phyloP scores from a whole-genome alignment of 1,139 yeast species.

The Lodderomyces margitis region DNA sequence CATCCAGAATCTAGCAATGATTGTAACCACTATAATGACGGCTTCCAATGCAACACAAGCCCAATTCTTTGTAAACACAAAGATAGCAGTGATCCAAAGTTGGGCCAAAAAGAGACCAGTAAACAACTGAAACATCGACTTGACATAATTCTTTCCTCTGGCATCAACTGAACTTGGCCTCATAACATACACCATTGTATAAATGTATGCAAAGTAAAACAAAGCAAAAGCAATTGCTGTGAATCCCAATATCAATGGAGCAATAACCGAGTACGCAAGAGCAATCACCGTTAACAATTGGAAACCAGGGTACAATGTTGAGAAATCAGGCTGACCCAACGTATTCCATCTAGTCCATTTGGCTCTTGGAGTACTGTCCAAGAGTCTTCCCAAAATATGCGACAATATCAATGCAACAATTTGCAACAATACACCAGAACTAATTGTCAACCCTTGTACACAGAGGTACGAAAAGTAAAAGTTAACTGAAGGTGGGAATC shows the following conservation, averaged over 20 bases:
- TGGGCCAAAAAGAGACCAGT: slow-evolving; percentile 67
- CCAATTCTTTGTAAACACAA: slow-evolving; percentile 71
- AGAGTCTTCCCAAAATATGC: slow-evolving; percentile 44
- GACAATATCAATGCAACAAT: slow-evolving; percentile 45
- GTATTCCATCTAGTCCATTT: slow-evolving; percentile 45
- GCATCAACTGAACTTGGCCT: slow-evolving; percentile 54
- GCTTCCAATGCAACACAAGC: slow-evolving; percentile 67
- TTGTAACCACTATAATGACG: slow-evolving; percentile 50
- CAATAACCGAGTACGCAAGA: slow-evolving; percentile 40
- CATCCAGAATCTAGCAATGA: slow-evolving; percentile 53
- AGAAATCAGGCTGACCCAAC: slow-evolving; percentile 44
- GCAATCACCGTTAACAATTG: slow-evolving; percentile 41
- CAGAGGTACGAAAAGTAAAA: slow-evolving; percentile 57
- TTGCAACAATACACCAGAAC: slow-evolving; percentile 40
- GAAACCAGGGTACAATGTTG: slow-evolving; percentile 40
- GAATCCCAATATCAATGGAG: slow-evolving; percentile 49
- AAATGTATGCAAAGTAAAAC: slow-evolving; percentile 60
- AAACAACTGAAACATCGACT: slow-evolving; percentile 63
- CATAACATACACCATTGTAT: slow-evolving; percentile 54
- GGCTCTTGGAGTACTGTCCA: slow-evolving; percentile 48
- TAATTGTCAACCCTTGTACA: slow-evolving; percentile 42
- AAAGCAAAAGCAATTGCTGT: slow-evolving; percentile 44
- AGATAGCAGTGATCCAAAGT: slow-evolving; percentile 62
- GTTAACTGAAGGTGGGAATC: slow-evolving; percentile 71
- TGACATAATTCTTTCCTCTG: slow-evolving; percentile 66